Conservation (phyloP, 2,329 filamentous ascomycete species). For the Penicillium brevicompactum region DNA sequence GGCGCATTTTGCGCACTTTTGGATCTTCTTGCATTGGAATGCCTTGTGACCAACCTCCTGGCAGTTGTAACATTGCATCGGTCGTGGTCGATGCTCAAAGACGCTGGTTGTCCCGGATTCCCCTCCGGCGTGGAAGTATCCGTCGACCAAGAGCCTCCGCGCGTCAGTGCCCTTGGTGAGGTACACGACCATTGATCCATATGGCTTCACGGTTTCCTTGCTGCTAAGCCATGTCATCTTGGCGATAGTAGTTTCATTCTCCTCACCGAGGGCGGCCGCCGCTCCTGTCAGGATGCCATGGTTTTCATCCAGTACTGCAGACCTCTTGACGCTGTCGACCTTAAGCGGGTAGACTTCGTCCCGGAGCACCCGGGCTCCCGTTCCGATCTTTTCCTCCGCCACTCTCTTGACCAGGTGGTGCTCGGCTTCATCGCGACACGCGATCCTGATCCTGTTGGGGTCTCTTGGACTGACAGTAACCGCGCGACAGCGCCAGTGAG, state of each 20-base stretch:
- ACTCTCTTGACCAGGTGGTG: constrained; percentile 15
- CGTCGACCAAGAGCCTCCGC: constrained; percentile 22
- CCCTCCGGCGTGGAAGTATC: constrained; percentile 20
- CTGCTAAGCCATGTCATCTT: constrained; percentile 28
- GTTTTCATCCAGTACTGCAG: constrained; percentile 18
- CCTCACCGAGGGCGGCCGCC: constrained; percentile 17
- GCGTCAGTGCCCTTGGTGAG: constrained; percentile 23
- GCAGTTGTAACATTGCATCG: constrained; percentile 34
- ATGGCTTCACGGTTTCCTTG: constrained; percentile 19
- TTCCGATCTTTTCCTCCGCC: constrained; percentile 11
- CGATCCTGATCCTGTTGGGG: constrained; percentile 17
- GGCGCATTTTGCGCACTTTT: constrained; percentile 20
- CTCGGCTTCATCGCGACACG: constrained; percentile 10
- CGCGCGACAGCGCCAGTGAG: constrained; percentile 12
- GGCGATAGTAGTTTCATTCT: constrained; percentile 20
- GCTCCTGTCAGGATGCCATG: constrained; percentile 14
- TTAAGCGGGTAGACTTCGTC: constrained; percentile 24
- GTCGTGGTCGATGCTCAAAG: constrained; percentile 23
- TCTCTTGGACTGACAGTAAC: constrained; percentile 17
- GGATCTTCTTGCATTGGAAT: constrained; percentile 14
- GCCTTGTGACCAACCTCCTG: neutral
- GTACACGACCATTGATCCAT: constrained; percentile 25
- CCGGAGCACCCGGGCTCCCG: constrained; percentile 14
- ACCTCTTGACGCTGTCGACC: constrained; percentile 18
- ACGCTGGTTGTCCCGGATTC: constrained; percentile 21